Base-by-base conservation (phyloP, 1,284 basidiomycete species). In the Papiliotrema laurentii region DNA sequence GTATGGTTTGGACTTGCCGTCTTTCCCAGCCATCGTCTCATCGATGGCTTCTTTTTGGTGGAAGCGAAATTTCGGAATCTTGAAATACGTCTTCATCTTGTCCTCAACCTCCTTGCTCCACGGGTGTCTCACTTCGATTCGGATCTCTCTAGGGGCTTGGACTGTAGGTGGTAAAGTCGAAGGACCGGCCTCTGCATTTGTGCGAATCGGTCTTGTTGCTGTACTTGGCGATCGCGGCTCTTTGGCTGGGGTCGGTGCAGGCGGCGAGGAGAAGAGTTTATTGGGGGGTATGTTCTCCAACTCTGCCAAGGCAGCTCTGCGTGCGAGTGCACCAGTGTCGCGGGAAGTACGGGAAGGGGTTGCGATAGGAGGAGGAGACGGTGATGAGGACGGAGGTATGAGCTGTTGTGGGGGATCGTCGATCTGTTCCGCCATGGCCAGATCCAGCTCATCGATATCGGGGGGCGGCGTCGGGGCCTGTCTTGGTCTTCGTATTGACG, bases 11-110 rank as follows among this genome's bases (percentile, higher is more conserved):
- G 24, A 59, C 61, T 45, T 22, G 69, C 68, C 68, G 64, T 98
- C 93, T 42, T 79, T 80, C 2, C 87, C 91, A 0, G 78, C 76
- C 68, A 98, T 77, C 0, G 87, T 85, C 44, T 54, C 85, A 43
- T 83, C 81, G 60, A 97, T 89, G 0, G 89, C 91, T 63, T 89
- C 85, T 33, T 89, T 79, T 69, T 97, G 96, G 68, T 97, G 89
- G 4, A 73, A 75, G 14, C 93, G 83, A 71, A 97, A 97, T 0
- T 66, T 63, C 0, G 78, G 63, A 3, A 97, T 76, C 7, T 77
- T 75, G 72, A 97, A 97, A 1, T 82, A 78, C 2, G 75, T 67
- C 33, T 77, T 80, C 19, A 97, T 76, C 11, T 82, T 81, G 13
- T 77, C 74, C 54, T 78, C 75, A 35, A 90, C 79, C 61, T 91